A percentile compares a stretch with the other conserved stretches of the same genome.
These are phyloP conservation scores for Populus tremula DNA, from an alignment of 345 rosid species.

Conservation along the genomic window DNA sequence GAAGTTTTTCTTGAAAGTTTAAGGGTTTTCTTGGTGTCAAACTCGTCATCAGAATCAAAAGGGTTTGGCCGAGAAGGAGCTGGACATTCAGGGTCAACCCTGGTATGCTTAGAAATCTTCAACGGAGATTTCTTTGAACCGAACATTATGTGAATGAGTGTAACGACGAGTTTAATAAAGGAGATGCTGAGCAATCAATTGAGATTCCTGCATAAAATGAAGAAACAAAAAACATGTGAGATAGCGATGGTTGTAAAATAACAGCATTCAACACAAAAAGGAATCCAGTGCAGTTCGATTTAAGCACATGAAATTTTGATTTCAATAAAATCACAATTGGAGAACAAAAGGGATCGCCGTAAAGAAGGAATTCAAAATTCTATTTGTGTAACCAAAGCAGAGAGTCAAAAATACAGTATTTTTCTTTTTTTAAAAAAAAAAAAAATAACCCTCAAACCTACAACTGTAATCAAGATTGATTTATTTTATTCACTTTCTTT, in stretches of 20 bases:
- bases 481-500: neutral
- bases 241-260: neutral
- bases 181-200: slow-evolving; percentile 21
- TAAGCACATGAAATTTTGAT: neutral
- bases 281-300: neutral
- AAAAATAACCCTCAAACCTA: no score
- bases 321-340: no score
- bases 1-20: slow-evolving; percentile 53
- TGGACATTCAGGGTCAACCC: slow-evolving; percentile 40
- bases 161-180: slow-evolving; percentile 13
- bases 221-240: slow-evolving; percentile 16
- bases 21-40: slow-evolving; percentile 45
- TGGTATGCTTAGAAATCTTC: slow-evolving; percentile 50
- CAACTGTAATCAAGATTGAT: no score
- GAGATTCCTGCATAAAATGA: slow-evolving; percentile 30
- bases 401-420: no score
- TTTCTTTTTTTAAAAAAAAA: no score
- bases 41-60: slow-evolving; percentile 73
- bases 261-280: neutral
- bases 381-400: no score
- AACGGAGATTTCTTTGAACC: slow-evolving; percentile 66
- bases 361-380: neutral
- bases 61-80: slow-evolving; percentile 60
- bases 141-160: slow-evolving; percentile 45
- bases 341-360: neutral